A percentile compares a stretch with the other conserved stretches of the same genome.
Evolutionary conservation across 2,329 filamentous ascomycete genomes (phyloP).

Genomic region (Phialophora expanda): DNA sequence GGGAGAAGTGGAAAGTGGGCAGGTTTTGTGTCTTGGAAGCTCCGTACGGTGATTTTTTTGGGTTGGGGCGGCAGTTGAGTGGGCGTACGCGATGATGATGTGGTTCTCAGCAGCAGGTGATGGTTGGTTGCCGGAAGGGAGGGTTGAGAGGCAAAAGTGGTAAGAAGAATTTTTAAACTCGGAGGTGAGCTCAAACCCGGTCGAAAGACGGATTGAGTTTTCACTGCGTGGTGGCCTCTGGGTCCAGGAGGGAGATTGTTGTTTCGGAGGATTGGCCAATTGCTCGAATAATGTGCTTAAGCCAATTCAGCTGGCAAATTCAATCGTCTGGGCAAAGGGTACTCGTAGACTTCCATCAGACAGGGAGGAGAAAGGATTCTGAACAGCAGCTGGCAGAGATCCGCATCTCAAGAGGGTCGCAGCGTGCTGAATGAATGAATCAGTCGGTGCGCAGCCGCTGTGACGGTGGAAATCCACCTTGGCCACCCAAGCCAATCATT

Average conservation of each 20-base stretch:
- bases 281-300: neutral
- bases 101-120: constrained; percentile 17
- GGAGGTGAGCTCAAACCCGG: constrained; percentile 15
- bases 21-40: constrained; percentile 35
- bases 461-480: constrained; percentile 31
- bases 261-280: constrained; percentile 23
- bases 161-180: constrained; percentile 20
- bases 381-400: constrained; percentile 15
- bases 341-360: neutral
- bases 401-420: constrained; percentile 2
- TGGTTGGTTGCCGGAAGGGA: constrained; percentile 25
- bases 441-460: constrained; percentile 33
- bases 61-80: constrained; percentile 23
- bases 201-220: constrained; percentile 15
- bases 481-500: constrained; percentile 10
- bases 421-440: constrained; percentile 15
- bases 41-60: constrained; percentile 24
- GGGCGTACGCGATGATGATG: constrained; percentile 26
- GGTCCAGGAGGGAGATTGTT: constrained; percentile 18
- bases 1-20: constrained; percentile 31
- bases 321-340: neutral
- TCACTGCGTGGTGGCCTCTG: constrained; percentile 11
- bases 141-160: constrained; percentile 25
- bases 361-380: constrained; percentile 19
- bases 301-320: neutral